Evolutionary conservation across 2,329 filamentous ascomycete species (phyloP), one percentile per base, ranked within the genome.

Genomic region (Microdochium bolleyi): DNA sequence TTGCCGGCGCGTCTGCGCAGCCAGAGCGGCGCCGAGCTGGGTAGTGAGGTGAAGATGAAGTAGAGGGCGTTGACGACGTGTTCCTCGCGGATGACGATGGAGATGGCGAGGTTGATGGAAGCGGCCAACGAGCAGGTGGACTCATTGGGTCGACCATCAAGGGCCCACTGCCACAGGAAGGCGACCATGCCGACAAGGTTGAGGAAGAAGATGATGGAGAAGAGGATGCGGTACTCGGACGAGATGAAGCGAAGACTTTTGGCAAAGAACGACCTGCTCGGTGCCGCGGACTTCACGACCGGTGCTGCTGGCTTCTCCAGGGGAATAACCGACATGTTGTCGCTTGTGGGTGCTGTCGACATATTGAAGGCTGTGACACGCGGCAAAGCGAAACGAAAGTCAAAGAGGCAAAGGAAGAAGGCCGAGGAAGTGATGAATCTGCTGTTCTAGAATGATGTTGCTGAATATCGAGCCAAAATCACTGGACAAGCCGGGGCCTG

Each of bases 11-110:
- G 61, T 10, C 71, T 65, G 27, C 77, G 73, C 49, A 78, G 58
- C 41, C 68, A 62, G 24, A 77, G 61, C 7, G 75, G 75, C 24
- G 70, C 67, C 30, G 65, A 71, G 49, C 65, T 64, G n/a, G 74
- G 74, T 49, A 73, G 68, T 19, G 68, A 70, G 54, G 69, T 69
- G 38, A 73, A 70, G 13, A 68, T 54, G 38, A 62, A 56, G 61
- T 74, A 77, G 49, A 77, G 70, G 13, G 64, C 57, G 61, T 77
- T 77, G 61, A 78, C 69, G 32, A 77, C 67, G 49, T 76, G 60
- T 50, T 75, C 74, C 57, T 77, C 73, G 48, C 75, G 70, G 50
- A 75, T 70, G 38, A 76, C 58, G 37, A 75, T 70, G 38, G 71
- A 69, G 13, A 67, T 66, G 3, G 70, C 61, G 50, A 77, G 54